Percentiles rank a stretch among this genome's conserved stretches.
phyloP scores from a whole-genome alignment of 176 grass and related monocot species.

The Panicum miliaceum region DNA sequence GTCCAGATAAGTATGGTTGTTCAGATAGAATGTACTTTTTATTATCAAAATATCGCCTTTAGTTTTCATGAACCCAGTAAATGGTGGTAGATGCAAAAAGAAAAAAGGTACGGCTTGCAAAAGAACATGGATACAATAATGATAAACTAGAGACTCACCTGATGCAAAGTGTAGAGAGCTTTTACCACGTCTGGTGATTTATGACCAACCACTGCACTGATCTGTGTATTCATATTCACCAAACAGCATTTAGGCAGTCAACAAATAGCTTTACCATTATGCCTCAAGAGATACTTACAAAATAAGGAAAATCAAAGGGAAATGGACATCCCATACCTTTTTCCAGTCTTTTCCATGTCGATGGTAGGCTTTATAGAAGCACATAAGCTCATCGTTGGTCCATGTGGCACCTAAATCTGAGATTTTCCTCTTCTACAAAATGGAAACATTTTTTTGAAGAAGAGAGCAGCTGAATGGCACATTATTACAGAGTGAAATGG shows the following conservation, averaged over 20 bases:
- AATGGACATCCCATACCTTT: slow-evolving; percentile 39
- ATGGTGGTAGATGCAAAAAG: background rate
- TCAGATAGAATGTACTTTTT: background rate
- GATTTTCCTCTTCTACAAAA: slow-evolving; percentile 52
- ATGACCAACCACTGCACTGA: slow-evolving; percentile 43
- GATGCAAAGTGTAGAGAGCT: slow-evolving; percentile 57
- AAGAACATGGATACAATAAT: background rate
- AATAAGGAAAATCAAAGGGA: slow-evolving; percentile 8
- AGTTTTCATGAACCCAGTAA: slow-evolving; percentile 17
- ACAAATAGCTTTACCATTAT: background rate
- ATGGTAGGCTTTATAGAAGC: slow-evolving; percentile 59
- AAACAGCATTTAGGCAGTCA: slow-evolving; percentile 16
- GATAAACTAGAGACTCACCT: slow-evolving; percentile 41
- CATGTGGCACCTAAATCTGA: slow-evolving; percentile 39
- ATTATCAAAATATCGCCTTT: slow-evolving; percentile 24
- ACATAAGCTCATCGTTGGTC: slow-evolving; percentile 52
- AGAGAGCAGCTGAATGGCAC: background rate
- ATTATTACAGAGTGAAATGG: background rate
- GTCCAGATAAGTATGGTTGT: background rate
- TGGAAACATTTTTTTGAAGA: slow-evolving; percentile 2
- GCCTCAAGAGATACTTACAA: slow-evolving; percentile 15
- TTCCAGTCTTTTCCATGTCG: slow-evolving; percentile 66
- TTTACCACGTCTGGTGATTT: slow-evolving; percentile 54
- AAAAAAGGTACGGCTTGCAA: background rate
- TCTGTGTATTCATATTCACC: slow-evolving; percentile 29